These are phyloP conservation scores for Quercus engelmannii DNA, from an alignment of 306 rosid genomes.

Conservation along the genomic window DNA sequence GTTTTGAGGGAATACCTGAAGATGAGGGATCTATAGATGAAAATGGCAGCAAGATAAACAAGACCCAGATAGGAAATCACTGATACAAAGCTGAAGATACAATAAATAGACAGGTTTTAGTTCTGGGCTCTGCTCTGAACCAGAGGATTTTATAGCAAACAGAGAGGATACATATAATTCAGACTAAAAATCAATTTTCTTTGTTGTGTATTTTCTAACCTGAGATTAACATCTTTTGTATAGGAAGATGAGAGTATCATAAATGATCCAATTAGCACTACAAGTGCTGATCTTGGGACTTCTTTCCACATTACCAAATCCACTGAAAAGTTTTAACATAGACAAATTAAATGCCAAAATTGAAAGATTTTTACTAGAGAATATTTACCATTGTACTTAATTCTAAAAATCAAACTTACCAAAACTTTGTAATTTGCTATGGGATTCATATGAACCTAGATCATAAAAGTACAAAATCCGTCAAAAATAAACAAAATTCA, in stretches of 20 bases:
- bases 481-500: conserved; percentile 15
- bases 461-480: background rate
- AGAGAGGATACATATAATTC: background rate
- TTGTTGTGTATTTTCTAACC: conserved; percentile 38
- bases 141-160: background rate
- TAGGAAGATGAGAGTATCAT: conserved; percentile 63
- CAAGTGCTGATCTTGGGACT: conserved; percentile 72
- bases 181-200: background rate
- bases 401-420: conserved; percentile 40
- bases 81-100: conserved; percentile 63
- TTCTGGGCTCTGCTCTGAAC: conserved; percentile 10
- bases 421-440: conserved; percentile 72
- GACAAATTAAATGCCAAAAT: conserved; percentile 1
- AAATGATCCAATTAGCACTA: conserved; percentile 73
- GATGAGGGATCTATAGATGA: conserved; percentile 70
- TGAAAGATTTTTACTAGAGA: background rate
- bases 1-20: conserved; percentile 46
- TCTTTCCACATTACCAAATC: conserved; percentile 93
- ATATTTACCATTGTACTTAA: background rate
- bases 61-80: conserved; percentile 73
- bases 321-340: conserved; percentile 35
- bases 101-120: conserved; percentile 18
- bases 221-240: conserved; percentile 62
- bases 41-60: conserved; percentile 68
- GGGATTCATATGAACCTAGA: conserved; percentile 43